phyloP scores from a whole-genome alignment of 1,284 basidiomycete species.

The Anthracocystis setariae region DNA sequence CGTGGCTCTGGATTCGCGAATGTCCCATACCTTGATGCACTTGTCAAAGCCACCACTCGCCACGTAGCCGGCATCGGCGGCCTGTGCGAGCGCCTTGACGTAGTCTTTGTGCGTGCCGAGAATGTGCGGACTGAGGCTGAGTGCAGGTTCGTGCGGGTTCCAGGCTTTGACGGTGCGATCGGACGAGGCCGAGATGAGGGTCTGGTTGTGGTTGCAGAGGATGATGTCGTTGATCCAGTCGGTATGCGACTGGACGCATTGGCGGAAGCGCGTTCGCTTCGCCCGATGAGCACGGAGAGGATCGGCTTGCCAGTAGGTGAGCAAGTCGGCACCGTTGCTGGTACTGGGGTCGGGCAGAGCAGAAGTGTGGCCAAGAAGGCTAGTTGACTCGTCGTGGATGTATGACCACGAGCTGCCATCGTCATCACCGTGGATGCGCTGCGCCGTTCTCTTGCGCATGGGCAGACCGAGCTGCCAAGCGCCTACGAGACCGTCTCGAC shows the following conservation, averaged over 20 bases:
- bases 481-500: slow-evolving; percentile 88
- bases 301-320: slow-evolving; percentile 49
- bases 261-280: slow-evolving; percentile 39
- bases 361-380: slow-evolving; percentile 30
- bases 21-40: slow-evolving; percentile 86
- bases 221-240: slow-evolving; percentile 98
- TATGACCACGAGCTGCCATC: slow-evolving; percentile 12
- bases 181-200: slow-evolving; percentile 92
- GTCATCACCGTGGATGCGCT: slow-evolving; percentile 11
- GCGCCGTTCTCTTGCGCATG: slow-evolving; percentile 69
- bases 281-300: slow-evolving; percentile 28
- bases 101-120: slow-evolving; percentile 93
- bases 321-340: slow-evolving; percentile 14
- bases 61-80: slow-evolving; percentile 53
- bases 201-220: slow-evolving; percentile 91
- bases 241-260: slow-evolving; percentile 69
- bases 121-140: slow-evolving; percentile 74
- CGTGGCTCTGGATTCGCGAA: slow-evolving; percentile 56
- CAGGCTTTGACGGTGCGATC: slow-evolving; percentile 94
- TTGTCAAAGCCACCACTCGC: slow-evolving; percentile 95
- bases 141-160: slow-evolving; percentile 79
- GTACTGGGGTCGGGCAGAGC: slow-evolving; percentile 10
- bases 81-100: slow-evolving; percentile 76
- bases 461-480: slow-evolving; percentile 87
- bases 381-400: slow-evolving; percentile 18